Conservation (phyloP, 2,329 filamentous ascomycete genomes). For the Colletotrichum sp. region DNA sequence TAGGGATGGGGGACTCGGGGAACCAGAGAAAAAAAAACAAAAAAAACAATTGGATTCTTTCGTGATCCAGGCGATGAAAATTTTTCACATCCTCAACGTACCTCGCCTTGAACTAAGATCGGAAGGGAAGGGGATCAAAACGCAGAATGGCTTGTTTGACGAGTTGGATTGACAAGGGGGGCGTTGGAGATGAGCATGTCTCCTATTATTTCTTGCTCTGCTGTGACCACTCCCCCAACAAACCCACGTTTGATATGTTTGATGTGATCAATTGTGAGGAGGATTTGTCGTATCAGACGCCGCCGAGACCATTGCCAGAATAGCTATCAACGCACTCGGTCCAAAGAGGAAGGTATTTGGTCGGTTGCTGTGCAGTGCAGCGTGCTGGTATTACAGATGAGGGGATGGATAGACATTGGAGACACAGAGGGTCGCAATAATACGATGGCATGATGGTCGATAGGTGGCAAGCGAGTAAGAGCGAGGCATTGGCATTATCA, state of each 20-base stretch:
- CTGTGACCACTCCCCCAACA: neutral
- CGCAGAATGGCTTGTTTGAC: slow-evolving; percentile 10
- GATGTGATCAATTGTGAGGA: neutral
- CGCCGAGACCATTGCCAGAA: neutral
- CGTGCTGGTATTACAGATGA: neutral
- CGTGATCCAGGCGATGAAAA: neutral
- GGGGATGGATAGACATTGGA: neutral
- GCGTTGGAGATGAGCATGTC: neutral
- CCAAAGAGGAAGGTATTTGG: neutral
- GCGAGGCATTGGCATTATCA: neutral
- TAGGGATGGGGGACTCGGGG: neutral
- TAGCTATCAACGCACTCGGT: neutral
- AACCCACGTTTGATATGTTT: neutral
- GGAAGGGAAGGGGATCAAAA: slow-evolving; percentile 2
- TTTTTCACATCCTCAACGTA: neutral
- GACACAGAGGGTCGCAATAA: neutral
- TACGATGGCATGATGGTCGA: neutral
- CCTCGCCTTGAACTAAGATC: neutral
- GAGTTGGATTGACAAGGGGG: neutral
- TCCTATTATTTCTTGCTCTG: neutral
- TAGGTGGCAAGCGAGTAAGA: neutral
- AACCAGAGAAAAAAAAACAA: neutral
- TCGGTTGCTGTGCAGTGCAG: neutral
- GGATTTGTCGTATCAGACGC: neutral
- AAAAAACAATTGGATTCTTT: neutral